Conservation (phyloP, 2,329 filamentous ascomycete genomes). For the Clathrospora elynae region DNA sequence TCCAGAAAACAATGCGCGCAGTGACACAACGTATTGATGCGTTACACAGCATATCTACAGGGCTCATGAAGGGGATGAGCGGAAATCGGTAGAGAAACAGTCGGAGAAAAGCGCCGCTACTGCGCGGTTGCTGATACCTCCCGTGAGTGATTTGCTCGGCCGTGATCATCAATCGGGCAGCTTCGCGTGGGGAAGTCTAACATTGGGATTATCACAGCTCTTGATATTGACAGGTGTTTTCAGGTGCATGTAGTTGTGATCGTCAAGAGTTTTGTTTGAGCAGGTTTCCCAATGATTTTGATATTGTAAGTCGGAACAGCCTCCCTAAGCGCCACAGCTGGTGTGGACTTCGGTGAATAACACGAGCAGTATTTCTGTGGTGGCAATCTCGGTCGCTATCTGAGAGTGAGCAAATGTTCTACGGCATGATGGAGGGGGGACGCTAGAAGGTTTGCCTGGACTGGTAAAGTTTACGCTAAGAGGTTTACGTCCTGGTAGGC, state of each 20-base stretch:
- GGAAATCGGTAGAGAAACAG: too few species aligned
- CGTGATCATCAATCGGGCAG: conserved; percentile 11
- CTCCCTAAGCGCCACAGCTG: conserved; percentile 1
- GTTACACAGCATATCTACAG: conserved; percentile 13
- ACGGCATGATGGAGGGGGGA: conserved; percentile 7
- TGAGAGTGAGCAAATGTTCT: conserved; percentile 4
- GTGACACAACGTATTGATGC: background rate
- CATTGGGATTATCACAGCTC: conserved; percentile 1
- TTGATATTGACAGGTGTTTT: conserved; percentile 1
- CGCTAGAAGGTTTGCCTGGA: conserved; percentile 6
- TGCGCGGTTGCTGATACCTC: conserved; percentile 4
- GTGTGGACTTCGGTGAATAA: background rate
- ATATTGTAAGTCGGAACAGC: conserved; percentile 6
- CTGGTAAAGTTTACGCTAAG: conserved; percentile 6
- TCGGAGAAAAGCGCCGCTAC: too few species aligned
- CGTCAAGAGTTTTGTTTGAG: too few species aligned
- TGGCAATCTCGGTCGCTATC: too few species aligned
- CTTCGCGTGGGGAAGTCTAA: conserved; percentile 3
- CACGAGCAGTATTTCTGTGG: too few species aligned
- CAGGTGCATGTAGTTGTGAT: conserved; percentile 7
- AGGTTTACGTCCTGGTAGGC: too few species aligned
- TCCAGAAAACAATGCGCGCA: conserved; percentile 5
- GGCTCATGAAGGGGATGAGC: too few species aligned
- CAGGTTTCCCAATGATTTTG: too few species aligned
- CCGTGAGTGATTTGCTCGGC: background rate